Evolutionary conservation across 768 basidiomycete species (phyloP).

Genomic region (Pisolithus albus): DNA sequence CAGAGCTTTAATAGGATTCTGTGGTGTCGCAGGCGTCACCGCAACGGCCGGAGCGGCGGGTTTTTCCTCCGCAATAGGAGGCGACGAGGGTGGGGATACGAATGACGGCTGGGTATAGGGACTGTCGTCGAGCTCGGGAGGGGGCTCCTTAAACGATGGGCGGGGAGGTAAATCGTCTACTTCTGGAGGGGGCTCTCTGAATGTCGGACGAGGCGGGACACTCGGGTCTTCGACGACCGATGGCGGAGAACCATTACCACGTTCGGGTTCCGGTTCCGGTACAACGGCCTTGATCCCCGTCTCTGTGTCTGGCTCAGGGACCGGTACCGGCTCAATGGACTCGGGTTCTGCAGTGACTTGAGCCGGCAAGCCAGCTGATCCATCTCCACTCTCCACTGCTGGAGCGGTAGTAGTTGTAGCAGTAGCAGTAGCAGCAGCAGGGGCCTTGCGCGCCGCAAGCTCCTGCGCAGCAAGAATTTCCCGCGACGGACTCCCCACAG

Average conservation of each 20-base stretch:
- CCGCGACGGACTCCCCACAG: slow-evolving; percentile 60
- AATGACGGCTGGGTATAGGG: slow-evolving; percentile 34
- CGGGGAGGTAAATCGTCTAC: slow-evolving; percentile 25
- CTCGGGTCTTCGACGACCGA: slow-evolving; percentile 8
- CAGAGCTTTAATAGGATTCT: slow-evolving; percentile 42
- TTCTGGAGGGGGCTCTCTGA: slow-evolving; percentile 56
- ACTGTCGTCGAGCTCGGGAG: slow-evolving; percentile 47
- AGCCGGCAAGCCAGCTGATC: slow-evolving; percentile 8
- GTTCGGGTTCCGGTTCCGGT: slow-evolving; percentile 24
- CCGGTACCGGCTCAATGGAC: slow-evolving; percentile 3
- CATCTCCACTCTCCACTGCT: slow-evolving; percentile 15
- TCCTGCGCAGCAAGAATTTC: slow-evolving; percentile 63
- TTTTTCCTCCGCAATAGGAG: slow-evolving; percentile 17
- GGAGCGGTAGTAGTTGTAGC: slow-evolving; percentile 20
- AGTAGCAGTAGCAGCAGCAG: slow-evolving; percentile 19
- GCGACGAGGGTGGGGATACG: slow-evolving; percentile 29
- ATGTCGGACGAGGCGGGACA: slow-evolving; percentile 36
- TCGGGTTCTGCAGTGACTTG: slow-evolving; percentile 13
- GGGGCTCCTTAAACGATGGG: slow-evolving; percentile 58
- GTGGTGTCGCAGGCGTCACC: slow-evolving; percentile 43
- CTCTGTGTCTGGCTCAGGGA: not conserved
- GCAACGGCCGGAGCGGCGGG: slow-evolving; percentile 28
- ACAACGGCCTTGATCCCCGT: slow-evolving; percentile 5
- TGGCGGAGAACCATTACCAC: slow-evolving; percentile 1
- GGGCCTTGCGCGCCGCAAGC: slow-evolving; percentile 51